Evolutionary conservation across 106 monocot genomes (phyloP), one percentile per base, ranked within the genome.

Genomic region (Vanilla planifolia): DNA sequence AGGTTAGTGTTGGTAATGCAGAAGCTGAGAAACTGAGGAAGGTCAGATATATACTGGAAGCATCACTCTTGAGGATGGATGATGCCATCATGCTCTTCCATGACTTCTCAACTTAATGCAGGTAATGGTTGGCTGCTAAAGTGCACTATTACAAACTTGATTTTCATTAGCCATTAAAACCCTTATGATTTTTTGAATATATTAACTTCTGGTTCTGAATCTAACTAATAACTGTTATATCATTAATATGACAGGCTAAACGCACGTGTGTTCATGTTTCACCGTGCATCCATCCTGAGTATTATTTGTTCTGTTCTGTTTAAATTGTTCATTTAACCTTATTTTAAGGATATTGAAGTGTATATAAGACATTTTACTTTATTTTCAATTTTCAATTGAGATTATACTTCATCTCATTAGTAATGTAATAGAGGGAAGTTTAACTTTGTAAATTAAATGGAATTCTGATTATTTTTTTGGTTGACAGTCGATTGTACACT

Each of bases 71-170:
- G 15, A 83, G 75, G 68, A 51, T 86, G 44, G 91, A 92, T 69
- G 83, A 83, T 55, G 55, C 67, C 48, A 66, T 92, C 14, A 74
- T 92, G 86, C 73, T 92, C 44, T 92, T 80, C 47, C 70, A 70
- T 39, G 58, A 52, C 61, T 40, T 71, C 22, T 62, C 42, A 56
- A 35, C 13, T 15, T 19, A 3, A 8, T 16, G 53, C 11, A 53
- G 13, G 10, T 30, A 1, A 53, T 16, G 16, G 14, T 28, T 53
- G 21, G 14, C 14, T 25, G 4, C 21, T 21, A 4, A 47, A 47
- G 3, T 50, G 16, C 20, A 4, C 1, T 45, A 4, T n/a, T 45
- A 45, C 16, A 43, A 0, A 3, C 43, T 3, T 43, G 43, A 43
- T 43, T 11, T 43, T 43, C 17, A 16, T 43, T 43, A 43, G 14